Conservation (phyloP, 805 yeast genomes). For the Sugiyamaella smithiae region DNA sequence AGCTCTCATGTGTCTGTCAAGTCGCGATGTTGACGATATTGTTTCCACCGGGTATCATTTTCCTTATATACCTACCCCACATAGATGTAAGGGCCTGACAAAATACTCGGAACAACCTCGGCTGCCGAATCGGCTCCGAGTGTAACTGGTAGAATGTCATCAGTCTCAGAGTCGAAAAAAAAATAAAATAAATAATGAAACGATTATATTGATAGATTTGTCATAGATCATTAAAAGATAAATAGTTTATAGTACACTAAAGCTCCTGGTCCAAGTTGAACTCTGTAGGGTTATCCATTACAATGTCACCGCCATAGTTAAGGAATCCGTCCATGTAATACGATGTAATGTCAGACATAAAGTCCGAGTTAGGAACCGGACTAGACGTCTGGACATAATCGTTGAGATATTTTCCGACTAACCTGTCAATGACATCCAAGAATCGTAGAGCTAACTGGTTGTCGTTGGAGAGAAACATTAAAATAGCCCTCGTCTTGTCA, state of each 20-base stretch:
- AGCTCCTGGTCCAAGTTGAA: slow-evolving; percentile 5
- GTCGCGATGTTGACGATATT: not conserved
- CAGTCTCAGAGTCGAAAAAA: too few species aligned
- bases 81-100: slow-evolving; percentile 2
- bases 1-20: not conserved
- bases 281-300: not conserved
- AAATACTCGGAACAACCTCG: not conserved
- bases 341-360: slow-evolving; percentile 44
- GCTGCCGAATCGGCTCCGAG: slow-evolving; percentile 1
- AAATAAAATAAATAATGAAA: too few species aligned
- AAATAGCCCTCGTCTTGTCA: slow-evolving; percentile 40
- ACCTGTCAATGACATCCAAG: slow-evolving; percentile 44
- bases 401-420: slow-evolving; percentile 28
- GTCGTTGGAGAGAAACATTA: slow-evolving; percentile 39
- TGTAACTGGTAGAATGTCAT: not conserved
- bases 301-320: slow-evolving; percentile 4
- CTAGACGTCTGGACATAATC: slow-evolving; percentile 13
- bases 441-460: slow-evolving; percentile 48
- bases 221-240: too few species aligned
- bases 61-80: slow-evolving; percentile 1
- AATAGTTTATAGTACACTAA: too few species aligned
- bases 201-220: too few species aligned
- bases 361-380: slow-evolving; percentile 27
- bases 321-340: slow-evolving; percentile 43
- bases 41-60: not conserved